These are phyloP conservation scores for Neoscytalidium dimidiatum DNA, from an alignment of 2,329 filamentous ascomycete genomes.

Conservation along the genomic window DNA sequence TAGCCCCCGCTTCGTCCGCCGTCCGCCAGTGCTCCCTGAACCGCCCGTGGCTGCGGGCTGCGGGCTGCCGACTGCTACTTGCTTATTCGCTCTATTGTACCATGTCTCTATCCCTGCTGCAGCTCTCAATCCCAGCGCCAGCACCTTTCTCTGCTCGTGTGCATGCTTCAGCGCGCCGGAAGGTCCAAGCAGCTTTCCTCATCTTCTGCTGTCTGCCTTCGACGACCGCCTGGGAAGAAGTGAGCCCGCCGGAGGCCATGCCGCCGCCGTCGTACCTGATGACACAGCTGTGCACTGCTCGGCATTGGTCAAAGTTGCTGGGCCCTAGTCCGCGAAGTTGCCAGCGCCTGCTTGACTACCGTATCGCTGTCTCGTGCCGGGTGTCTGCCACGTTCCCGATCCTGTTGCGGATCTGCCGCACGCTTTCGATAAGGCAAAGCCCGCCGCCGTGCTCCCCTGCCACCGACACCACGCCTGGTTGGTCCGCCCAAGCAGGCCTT, in stretches of 20 bases:
- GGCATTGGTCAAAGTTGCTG: not conserved
- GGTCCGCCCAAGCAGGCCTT: not conserved
- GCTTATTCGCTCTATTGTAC: too few species aligned
- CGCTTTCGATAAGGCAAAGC: constrained; percentile 2
- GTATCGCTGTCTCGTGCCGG: not conserved
- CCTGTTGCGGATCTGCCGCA: constrained; percentile 3
- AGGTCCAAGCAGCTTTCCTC: not conserved
- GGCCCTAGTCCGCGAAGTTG: not conserved
- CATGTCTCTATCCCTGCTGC: too few species aligned
- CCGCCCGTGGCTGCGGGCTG: too few species aligned
- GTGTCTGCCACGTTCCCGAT: not conserved
- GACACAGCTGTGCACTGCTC: too few species aligned
- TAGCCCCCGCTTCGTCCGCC: too few species aligned
- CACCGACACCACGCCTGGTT: not conserved
- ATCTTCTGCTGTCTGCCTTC: not conserved
- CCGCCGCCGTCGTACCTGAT: too few species aligned
- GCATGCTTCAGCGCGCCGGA: not conserved
- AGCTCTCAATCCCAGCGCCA: too few species aligned
- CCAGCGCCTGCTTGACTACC: not conserved
- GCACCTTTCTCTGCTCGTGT: not conserved
- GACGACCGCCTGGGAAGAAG: not conserved
- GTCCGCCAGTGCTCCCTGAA: too few species aligned
- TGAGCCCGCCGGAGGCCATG: too few species aligned
- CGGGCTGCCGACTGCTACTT: too few species aligned
- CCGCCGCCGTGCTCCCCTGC: not conserved